Conservation (phyloP, 139 green algal genomes). For the Auxenochlorella protothecoides region DNA sequence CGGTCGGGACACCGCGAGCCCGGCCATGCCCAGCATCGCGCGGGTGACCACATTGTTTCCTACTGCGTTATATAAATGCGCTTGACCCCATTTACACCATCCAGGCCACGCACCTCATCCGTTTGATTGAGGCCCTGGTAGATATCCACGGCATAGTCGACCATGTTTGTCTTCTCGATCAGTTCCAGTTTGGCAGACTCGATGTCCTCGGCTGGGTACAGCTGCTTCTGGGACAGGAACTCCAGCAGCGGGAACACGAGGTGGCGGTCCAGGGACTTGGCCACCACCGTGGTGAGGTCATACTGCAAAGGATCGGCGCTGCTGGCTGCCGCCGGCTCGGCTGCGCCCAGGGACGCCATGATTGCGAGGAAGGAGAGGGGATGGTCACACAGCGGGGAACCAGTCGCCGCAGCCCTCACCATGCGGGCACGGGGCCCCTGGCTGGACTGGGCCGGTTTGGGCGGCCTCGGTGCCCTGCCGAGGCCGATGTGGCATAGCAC, state of each 20-base stretch:
- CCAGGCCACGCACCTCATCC: constrained; percentile 32
- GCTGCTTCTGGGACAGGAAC: constrained; percentile 74
- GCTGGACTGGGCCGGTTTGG: no score
- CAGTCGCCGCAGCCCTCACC: no score
- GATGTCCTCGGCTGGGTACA: constrained; percentile 82
- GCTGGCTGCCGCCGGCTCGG: no score
- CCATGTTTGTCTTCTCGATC: constrained; percentile 96
- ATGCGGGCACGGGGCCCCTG: no score
- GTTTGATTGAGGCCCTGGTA: constrained; percentile 74
- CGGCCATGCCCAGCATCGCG: no score
- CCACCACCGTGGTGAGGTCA: constrained; percentile 55
- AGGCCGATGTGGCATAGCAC: no score
- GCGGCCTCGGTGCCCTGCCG: no score
- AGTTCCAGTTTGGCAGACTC: constrained; percentile 90
- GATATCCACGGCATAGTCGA: constrained; percentile 97
- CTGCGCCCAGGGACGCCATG: not conserved
- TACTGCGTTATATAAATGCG: no score
- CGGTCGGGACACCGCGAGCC: no score
- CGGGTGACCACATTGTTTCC: no score
- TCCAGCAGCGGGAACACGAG: constrained; percentile 94
- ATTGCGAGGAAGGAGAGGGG: not conserved
- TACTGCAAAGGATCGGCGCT: constrained; percentile 16
- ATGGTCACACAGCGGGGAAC: no score
- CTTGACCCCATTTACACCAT: no score
- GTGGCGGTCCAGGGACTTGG: constrained; percentile 75